Percentiles rank a stretch among this genome's conserved stretches.
These are phyloP conservation scores for Kodamaea fukazawae DNA, from an alignment of 805 yeast genomes.

Conservation along the genomic window DNA sequence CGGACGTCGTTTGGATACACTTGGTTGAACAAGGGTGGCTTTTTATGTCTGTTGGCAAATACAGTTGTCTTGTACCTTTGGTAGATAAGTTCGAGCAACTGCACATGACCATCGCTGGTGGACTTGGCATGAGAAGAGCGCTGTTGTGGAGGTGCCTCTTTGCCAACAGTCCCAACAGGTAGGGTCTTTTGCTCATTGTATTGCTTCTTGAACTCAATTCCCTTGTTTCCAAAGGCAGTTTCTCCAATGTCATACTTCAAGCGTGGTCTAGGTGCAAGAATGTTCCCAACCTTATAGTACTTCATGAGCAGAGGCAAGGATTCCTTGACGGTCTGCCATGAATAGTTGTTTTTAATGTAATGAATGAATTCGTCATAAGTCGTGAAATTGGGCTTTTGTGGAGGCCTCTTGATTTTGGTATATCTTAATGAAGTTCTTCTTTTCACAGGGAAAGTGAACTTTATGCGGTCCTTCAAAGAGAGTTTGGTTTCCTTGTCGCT, in stretches of 20 bases:
- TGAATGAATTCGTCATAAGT: slow-evolving; percentile 17
- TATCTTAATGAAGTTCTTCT: slow-evolving; percentile 35
- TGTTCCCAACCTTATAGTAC: slow-evolving; percentile 20
- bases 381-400: slow-evolving; percentile 20
- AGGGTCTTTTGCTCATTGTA: background rate
- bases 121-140: background rate
- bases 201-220: background rate
- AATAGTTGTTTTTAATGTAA: slow-evolving; percentile 3
- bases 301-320: slow-evolving; percentile 7
- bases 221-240: background rate
- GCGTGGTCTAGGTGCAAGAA: slow-evolving; percentile 15
- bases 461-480: slow-evolving; percentile 8
- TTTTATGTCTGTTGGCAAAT: slow-evolving; percentile 17
- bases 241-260: background rate
- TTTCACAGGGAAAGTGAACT: slow-evolving; percentile 34
- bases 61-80: slow-evolving; percentile 27
- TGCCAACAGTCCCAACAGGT: background rate
- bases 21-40: slow-evolving; percentile 28
- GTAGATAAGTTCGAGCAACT: slow-evolving; percentile 22
- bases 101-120: too few relatives aligned
- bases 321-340: slow-evolving; percentile 3
- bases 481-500: slow-evolving; percentile 1
- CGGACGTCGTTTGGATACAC: slow-evolving; percentile 27
- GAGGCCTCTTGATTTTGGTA: slow-evolving; percentile 12
- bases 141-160: background rate